Evolutionary conservation across 164 flowering plant species (phyloP).

Genomic region (Hamamelis virginiana): DNA sequence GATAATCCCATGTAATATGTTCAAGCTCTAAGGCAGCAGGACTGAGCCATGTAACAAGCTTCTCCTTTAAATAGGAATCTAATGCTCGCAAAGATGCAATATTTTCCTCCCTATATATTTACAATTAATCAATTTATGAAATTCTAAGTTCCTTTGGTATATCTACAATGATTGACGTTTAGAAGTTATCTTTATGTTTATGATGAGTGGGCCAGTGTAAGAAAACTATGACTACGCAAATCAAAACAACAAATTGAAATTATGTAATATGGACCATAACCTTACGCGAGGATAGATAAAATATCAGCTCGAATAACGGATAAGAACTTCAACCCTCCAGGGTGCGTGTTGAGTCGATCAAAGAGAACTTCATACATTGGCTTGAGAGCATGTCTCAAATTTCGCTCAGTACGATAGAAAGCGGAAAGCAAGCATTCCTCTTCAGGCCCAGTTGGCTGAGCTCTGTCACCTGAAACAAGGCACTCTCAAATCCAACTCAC

Average conservation of each 20-base stretch:
- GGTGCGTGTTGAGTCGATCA: conserved; percentile 79
- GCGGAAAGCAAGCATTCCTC: conserved; percentile 55
- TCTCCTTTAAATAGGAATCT: conserved; percentile 81
- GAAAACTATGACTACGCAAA: background rate
- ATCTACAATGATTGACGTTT: too few relatives aligned
- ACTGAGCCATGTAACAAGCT: conserved; percentile 88
- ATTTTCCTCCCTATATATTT: conserved; percentile 62
- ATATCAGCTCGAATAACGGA: conserved; percentile 78
- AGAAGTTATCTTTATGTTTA: too few relatives aligned
- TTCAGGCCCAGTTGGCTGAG: conserved; percentile 32
- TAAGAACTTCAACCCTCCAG: conserved; percentile 83
- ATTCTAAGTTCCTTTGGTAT: background rate
- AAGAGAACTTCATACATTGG: conserved; percentile 80
- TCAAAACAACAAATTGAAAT: background rate
- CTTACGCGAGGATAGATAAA: conserved; percentile 72
- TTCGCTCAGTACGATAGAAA: conserved; percentile 76
- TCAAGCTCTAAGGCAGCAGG: conserved; percentile 95
- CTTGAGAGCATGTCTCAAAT: conserved; percentile 76
- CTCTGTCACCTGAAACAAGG: conserved; percentile 40
- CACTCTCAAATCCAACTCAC: conserved; percentile 7
- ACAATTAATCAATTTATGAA: background rate
- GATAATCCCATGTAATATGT: conserved; percentile 91
- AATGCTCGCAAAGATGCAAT: conserved; percentile 72
- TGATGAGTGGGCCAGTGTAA: background rate
- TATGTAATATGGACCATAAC: conserved; percentile 19